Evolutionary conservation across 805 yeast genomes (phyloP).

Genomic region (Saccharomycopsis amapae): DNA sequence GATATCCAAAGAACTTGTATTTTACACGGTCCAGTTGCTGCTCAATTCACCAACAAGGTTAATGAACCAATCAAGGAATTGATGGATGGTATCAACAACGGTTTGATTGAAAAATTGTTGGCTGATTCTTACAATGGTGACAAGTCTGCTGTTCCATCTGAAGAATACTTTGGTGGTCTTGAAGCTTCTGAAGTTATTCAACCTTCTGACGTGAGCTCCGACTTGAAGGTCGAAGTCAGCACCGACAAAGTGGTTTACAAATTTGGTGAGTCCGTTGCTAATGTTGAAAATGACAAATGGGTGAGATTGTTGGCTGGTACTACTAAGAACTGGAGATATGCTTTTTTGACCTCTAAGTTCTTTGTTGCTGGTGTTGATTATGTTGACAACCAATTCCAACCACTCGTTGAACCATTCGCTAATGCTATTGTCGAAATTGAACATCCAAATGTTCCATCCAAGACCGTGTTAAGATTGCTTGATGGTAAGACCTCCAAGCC

Average conservation of each 20-base stretch:
- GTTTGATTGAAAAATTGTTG: conserved; percentile 69
- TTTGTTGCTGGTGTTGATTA: conserved; percentile 82
- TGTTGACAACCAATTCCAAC: conserved; percentile 69
- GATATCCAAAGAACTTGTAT: conserved; percentile 99
- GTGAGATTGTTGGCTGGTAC: conserved; percentile 74
- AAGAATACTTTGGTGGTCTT: conserved; percentile 78
- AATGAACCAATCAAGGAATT: conserved; percentile 92
- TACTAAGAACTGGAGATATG: conserved; percentile 80
- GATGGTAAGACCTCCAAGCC: conserved; percentile 42
- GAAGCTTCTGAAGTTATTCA: conserved; percentile 27
- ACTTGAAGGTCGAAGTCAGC: conserved; percentile 23
- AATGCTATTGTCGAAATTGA: conserved; percentile 56
- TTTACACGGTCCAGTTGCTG: conserved; percentile 97
- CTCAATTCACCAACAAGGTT: conserved; percentile 77
- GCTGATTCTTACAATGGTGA: conserved; percentile 67
- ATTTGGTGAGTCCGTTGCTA: conserved; percentile 32
- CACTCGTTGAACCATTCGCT: conserved; percentile 68
- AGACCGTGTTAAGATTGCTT: conserved; percentile 54
- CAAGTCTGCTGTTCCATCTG: conserved; percentile 67
- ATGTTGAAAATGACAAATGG: conserved; percentile 47
- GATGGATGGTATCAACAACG: conserved; percentile 81
- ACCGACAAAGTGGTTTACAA: conserved; percentile 33
- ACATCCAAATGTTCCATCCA: conserved; percentile 41
- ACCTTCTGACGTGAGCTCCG: conserved; percentile 21
- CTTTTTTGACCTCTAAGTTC: conserved; percentile 71